Percentiles rank a stretch among this genome's conserved stretches.
Evolutionary conservation across 169 alveolate species (phyloP).

Genomic region (Theileria orientalis): DNA sequence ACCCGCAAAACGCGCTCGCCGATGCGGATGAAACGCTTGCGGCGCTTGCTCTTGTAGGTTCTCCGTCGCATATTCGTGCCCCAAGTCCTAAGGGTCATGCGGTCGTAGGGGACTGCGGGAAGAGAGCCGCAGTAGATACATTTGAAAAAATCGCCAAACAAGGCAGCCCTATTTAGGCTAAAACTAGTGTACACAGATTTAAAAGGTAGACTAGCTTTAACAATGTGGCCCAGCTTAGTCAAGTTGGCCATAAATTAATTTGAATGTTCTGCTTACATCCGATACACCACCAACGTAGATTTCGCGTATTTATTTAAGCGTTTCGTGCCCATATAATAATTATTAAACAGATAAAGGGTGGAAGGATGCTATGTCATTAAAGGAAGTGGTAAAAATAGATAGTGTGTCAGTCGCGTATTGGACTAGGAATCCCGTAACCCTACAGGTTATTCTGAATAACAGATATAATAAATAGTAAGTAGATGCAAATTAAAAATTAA

Average conservation of each 20-base stretch:
- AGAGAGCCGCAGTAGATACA: neutral
- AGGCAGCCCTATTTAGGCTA: neutral
- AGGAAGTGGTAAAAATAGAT: too few species aligned
- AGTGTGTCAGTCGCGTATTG: too few species aligned
- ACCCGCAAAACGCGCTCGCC: conserved; percentile 71
- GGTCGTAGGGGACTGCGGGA: neutral
- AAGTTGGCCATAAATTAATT: conserved; percentile 1
- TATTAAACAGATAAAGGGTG: too few species aligned
- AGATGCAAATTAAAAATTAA: neutral
- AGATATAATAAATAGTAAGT: too few species aligned
- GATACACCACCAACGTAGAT: too few species aligned
- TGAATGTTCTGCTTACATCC: neutral
- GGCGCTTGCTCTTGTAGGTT: conserved; percentile 63
- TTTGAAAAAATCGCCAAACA: too few species aligned
- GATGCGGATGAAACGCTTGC: conserved; percentile 68
- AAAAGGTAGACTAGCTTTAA: neutral
- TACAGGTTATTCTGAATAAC: too few species aligned
- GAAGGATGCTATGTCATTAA: too few species aligned
- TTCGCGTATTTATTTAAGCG: too few species aligned
- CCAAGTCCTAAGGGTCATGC: conserved; percentile 62
- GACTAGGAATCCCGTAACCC: too few species aligned
- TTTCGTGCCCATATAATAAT: too few species aligned
- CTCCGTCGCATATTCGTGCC: conserved; percentile 73
- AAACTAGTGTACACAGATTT: neutral
- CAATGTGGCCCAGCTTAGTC: neutral